Base-by-base conservation (phyloP, 2,329 filamentous ascomycete species). In the Helotiales sp. region DNA sequence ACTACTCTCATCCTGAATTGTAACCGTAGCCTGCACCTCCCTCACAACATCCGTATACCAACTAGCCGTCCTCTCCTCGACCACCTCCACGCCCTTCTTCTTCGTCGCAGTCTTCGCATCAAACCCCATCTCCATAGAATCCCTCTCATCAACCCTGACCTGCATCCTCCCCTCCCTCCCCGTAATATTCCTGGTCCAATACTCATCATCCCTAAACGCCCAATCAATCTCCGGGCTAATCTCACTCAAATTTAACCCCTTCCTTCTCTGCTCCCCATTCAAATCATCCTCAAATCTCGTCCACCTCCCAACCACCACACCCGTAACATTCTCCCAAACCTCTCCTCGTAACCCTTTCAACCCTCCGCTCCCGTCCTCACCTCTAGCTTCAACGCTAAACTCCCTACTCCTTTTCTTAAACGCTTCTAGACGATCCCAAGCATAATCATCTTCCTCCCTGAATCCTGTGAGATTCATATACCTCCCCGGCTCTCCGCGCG, bases 151-250 rank as follows among this genome's bases (percentile, higher is more conserved):
- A 46, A 96, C 76, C 54, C 87, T 82, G 57, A 96, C 70, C 60
- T 87, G 80, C 59, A 96, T 81, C 60, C 82, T 85, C 13, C 91
- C 91, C 49, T 84, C 79, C 1, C 73, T 70, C 1, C 91, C 90
- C 0, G 92, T 96, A 58, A 96, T 79, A 72, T 97, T 97, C 62
- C 90, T 83, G 25, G 84, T 84, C 81, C 90, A 96, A 13, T 85
- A 81, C 27, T 76, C 74, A 48, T 67, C 62, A 36, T 65, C 42
- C 81, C 79, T 54, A 73, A 72, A 27, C 70, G 78, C 80, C 78
- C 92, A 96, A 42, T 85, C 81, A 60, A 89, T 80, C 12, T 78
- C 81, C 1, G 87, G 84, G 12, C 84, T 81, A 60, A 89, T 84
- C 12, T 80, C 80, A 30, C 83, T 87, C 44, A 89, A 75, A 66